Conservation (phyloP, 148 eudicot genomes). For the Simmondsia chinensis region DNA sequence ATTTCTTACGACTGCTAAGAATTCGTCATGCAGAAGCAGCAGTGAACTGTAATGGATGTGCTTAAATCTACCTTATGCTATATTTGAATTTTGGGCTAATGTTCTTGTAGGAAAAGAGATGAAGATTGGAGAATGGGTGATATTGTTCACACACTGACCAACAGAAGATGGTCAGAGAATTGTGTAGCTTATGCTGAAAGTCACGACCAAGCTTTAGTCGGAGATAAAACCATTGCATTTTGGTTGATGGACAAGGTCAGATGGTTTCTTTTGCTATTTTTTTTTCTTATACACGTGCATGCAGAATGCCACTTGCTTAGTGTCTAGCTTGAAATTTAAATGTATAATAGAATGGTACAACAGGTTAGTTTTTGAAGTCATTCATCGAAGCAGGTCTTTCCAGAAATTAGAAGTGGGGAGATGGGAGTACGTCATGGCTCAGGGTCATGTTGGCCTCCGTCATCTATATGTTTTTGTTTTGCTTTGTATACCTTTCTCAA, state of each 20-base stretch:
- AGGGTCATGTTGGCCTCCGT: too few species aligned
- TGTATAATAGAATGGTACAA: too few species aligned
- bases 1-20: too few species aligned
- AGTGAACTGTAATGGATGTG: not conserved
- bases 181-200: conserved; percentile 96
- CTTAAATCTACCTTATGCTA: not conserved
- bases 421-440: too few species aligned
- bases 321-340: too few species aligned
- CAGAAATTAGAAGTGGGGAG: too few species aligned
- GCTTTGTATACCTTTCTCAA: too few species aligned
- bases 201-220: conserved; percentile 98
- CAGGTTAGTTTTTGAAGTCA: too few species aligned
- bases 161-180: conserved; percentile 92
- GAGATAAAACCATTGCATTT: conserved; percentile 98
- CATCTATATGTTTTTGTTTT: too few species aligned
- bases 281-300: not conserved
- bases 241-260: conserved; percentile 99
- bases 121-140: conserved; percentile 98
- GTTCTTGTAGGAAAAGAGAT: conserved; percentile 58
- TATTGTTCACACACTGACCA: conserved; percentile 65
- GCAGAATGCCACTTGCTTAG: too few species aligned
- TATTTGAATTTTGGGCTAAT: conserved; percentile 1
- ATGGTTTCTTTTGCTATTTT: conserved; percentile 1
- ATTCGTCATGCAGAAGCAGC: not conserved
- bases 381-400: too few species aligned